Evolutionary conservation across 1,284 basidiomycete genomes (phyloP), one percentile per base, ranked within the genome.

Genomic region (Kalmanozyma brasiliensis): DNA sequence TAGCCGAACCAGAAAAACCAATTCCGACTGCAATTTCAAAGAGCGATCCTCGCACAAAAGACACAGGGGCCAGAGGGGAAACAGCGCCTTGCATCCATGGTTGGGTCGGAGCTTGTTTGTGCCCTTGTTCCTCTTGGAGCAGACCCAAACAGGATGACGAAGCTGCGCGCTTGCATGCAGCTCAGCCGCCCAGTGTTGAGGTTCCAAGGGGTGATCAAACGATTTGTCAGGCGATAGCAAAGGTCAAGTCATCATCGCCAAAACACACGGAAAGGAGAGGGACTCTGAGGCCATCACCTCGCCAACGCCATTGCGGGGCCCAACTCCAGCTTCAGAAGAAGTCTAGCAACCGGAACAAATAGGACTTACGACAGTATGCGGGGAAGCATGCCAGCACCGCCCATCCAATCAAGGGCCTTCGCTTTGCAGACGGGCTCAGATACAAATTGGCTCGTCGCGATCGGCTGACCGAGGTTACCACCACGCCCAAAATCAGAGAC

Each of bases 11-110:
- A n/a, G n/a, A n/a, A n/a, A n/a, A n/a, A n/a, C n/a, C n/a, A n/a
- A n/a, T n/a, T 29, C 26, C 26, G 26, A 29, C 26, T n/a, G 24
- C 11, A 24, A 42, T 24, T 49, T 49, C 38, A 49, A 42, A 49
- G 22, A 23, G 48, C 48, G 48, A 40, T 37, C 36, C 20, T 42
- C 23, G 24, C 17, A 42, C 7, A 13, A 11, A 11, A 29, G 26
- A 29, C 26, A 29, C 6, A 29, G 11, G 11, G 26, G 26, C 6
- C 6, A 29, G 11, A 29, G 11, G 26, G n/a, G n/a, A n/a, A n/a
- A n/a, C n/a, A n/a, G n/a, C n/a, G n/a, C n/a, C n/a, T n/a, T n/a
- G n/a, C n/a, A n/a, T n/a, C n/a, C n/a, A n/a, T n/a, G n/a, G n/a
- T n/a, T 4, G 2, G 11, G 43, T 44, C 30, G 43, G 42, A 44